These are phyloP conservation scores for Candida anutae DNA, from an alignment of 1,139 yeast species.

Conservation along the genomic window DNA sequence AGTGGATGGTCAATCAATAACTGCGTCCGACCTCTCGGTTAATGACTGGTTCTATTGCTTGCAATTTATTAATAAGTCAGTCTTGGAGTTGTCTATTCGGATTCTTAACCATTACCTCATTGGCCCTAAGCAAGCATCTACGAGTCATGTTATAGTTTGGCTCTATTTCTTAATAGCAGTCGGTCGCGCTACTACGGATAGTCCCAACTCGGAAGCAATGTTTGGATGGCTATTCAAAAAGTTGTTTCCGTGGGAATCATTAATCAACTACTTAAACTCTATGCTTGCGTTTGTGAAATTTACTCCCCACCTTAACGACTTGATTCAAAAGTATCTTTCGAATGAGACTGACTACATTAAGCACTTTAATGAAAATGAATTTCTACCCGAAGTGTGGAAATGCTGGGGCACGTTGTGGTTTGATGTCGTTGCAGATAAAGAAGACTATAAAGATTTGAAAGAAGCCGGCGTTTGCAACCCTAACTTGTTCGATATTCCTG, in stretches of 20 bases:
- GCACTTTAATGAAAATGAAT: slow-evolving; percentile 49
- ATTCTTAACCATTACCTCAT: slow-evolving; percentile 56
- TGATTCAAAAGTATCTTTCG: slow-evolving; percentile 24
- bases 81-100: slow-evolving; percentile 56
- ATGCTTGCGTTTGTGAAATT: slow-evolving; percentile 28
- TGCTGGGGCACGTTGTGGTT: slow-evolving; percentile 84
- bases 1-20: slow-evolving; percentile 23
- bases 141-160: slow-evolving; percentile 68
- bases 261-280: slow-evolving; percentile 55
- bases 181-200: slow-evolving; percentile 46
- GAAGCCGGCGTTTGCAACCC: slow-evolving; percentile 51
- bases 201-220: slow-evolving; percentile 42
- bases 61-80: slow-evolving; percentile 52
- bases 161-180: slow-evolving; percentile 57
- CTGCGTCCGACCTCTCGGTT: slow-evolving; percentile 38
- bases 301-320: slow-evolving; percentile 16
- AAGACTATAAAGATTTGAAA: slow-evolving; percentile 43
- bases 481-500: slow-evolving; percentile 57
- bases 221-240: slow-evolving; percentile 45
- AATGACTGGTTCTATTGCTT: slow-evolving; percentile 55
- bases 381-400: slow-evolving; percentile 69
- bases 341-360: slow-evolving; percentile 22
- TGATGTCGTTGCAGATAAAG: slow-evolving; percentile 45
- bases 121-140: slow-evolving; percentile 65
- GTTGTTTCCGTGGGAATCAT: slow-evolving; percentile 60